Conservation (phyloP, 2,329 filamentous ascomycete genomes). For the Diaporthe velutina region DNA sequence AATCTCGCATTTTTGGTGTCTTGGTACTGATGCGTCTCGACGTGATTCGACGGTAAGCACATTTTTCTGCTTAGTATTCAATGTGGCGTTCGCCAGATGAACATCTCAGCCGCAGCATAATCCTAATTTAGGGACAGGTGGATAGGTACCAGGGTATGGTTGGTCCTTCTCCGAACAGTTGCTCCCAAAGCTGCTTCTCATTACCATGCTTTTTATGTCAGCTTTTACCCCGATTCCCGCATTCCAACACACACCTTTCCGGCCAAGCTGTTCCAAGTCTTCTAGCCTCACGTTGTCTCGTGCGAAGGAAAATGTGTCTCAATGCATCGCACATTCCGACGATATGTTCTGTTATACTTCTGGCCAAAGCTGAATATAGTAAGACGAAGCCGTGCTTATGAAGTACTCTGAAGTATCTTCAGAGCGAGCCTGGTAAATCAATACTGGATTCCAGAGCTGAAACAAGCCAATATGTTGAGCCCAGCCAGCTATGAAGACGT, state of each 20-base stretch:
- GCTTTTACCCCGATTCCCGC: neutral
- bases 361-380: neutral
- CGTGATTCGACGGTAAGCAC: slow-evolving; percentile 18
- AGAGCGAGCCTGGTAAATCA: too few species aligned
- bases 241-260: neutral
- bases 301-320: neutral
- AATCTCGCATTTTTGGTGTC: slow-evolving; percentile 2
- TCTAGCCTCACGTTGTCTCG: neutral
- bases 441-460: neutral
- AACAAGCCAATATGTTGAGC: neutral
- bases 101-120: neutral
- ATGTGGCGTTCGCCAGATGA: slow-evolving; percentile 22
- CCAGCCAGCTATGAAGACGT: neutral
- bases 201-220: neutral
- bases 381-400: too few species aligned
- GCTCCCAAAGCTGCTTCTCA: neutral
- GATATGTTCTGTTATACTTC: neutral
- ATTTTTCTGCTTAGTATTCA: neutral
- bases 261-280: neutral
- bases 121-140: neutral
- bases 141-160: neutral
- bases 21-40: neutral
- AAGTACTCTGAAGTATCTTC: too few species aligned
- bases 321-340: neutral
- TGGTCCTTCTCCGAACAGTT: neutral